Evolutionary conservation across 345 rosid species (phyloP).

Genomic region (Eutrema yunnanense): DNA sequence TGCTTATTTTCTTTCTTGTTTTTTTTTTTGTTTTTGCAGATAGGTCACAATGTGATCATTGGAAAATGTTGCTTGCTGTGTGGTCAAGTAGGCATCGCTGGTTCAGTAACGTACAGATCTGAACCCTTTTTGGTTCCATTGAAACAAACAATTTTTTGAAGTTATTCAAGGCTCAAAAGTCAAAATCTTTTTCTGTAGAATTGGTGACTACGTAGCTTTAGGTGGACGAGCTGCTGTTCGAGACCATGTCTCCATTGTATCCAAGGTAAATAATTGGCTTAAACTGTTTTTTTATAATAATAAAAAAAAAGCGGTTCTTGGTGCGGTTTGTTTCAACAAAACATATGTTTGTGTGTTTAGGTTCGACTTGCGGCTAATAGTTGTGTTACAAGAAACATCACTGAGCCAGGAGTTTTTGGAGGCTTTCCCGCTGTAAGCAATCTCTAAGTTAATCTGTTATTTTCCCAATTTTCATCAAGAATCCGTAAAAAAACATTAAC

Average conservation of each 20-base stretch:
- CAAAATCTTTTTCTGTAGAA: constrained; percentile 27
- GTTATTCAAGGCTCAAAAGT: constrained; percentile 11
- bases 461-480: background rate
- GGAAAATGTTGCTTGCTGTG: constrained; percentile 76
- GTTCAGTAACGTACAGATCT: constrained; percentile 43
- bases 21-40: constrained; percentile 34
- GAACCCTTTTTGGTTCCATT: constrained; percentile 24
- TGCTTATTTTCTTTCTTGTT: background rate
- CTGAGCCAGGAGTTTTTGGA: constrained; percentile 69
- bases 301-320: background rate
- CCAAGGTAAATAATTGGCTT: constrained; percentile 44
- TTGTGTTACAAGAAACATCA: constrained; percentile 67
- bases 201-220: constrained; percentile 62
- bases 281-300: background rate
- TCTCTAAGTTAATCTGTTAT: background rate
- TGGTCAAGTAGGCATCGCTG: constrained; percentile 88
- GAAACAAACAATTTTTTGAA: background rate
- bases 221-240: constrained; percentile 71
- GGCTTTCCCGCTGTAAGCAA: constrained; percentile 80
- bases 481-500: background rate
- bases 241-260: constrained; percentile 61
- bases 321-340: background rate
- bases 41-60: constrained; percentile 74
- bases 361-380: constrained; percentile 72
- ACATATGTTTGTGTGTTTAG: constrained; percentile 21